Percentiles rank a stretch among this genome's conserved stretches.
phyloP scores from a whole-genome alignment of 345 rosid genomes.

The Pistacia vera region DNA sequence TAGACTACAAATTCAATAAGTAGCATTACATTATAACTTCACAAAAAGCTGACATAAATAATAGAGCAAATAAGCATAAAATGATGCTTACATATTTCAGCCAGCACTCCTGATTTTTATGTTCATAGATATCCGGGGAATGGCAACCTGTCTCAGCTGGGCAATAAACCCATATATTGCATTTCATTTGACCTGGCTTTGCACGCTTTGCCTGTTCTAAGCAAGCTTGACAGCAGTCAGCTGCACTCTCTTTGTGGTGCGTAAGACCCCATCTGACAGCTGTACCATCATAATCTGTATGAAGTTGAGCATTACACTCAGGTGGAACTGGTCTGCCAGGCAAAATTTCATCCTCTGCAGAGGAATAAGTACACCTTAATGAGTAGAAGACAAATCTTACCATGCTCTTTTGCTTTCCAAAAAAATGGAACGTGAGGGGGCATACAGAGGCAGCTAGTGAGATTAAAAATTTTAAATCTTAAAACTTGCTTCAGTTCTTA shows the following conservation, averaged over 20 bases:
- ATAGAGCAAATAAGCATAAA: neutral
- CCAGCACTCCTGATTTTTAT: conserved; percentile 92
- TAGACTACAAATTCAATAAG: neutral
- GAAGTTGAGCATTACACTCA: conserved; percentile 83
- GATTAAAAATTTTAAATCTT: neutral
- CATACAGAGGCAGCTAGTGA: neutral
- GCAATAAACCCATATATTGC: conserved; percentile 99
- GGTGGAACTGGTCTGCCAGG: conserved; percentile 87
- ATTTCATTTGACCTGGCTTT: conserved; percentile 75
- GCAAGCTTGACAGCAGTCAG: conserved; percentile 98
- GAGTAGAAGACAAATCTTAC: conserved; percentile 3
- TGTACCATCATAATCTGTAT: conserved; percentile 84
- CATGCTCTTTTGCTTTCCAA: neutral
- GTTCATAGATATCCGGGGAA: conserved; percentile 91
- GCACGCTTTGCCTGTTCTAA: conserved; percentile 83
- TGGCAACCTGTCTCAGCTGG: conserved; percentile 81
- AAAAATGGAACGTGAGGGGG: neutral
- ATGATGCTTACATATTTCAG: conserved; percentile 76
- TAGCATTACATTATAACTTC: neutral
- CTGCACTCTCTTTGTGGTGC: conserved; percentile 95
- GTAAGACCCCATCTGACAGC: conserved; percentile 99
- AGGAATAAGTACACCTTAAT: conserved; percentile 14
- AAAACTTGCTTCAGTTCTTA: neutral
- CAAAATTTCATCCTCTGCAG: conserved; percentile 69
- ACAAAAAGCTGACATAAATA: conserved; percentile 13